Evolutionary conservation across 441 rosid species (phyloP), one percentile per base, ranked within the genome.

Genomic region (Erodium moschatum): DNA sequence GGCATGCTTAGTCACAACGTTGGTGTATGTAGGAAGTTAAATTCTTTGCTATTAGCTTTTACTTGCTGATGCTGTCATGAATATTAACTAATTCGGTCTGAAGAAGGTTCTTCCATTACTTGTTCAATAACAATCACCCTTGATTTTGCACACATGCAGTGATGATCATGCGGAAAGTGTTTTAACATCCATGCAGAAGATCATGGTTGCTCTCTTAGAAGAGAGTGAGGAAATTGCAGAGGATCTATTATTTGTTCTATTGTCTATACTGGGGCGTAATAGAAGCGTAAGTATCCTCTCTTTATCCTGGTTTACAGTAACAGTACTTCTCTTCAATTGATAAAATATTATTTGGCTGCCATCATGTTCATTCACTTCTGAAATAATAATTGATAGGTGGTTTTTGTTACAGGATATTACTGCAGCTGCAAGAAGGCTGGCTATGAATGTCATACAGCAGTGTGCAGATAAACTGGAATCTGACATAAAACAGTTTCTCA

Each of bases 111-210:
- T 38, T 63, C 10, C 31, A 6, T 68, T 46, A 11, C 46, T 19
- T 63, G 31, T 63, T 63, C 44, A 29, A 5, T 63, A 63, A 64
- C 66, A n/a, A 31, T 12, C 66, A 27, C 54, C 63, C 50, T 69
- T 66, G 60, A 61, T 72, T 66, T 66, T 46, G 63, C 69, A 67
- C 70, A 60, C 56, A 16, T 81, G 86, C 96, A 96, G 99, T 66
- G 97, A 92, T 84, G 92, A 92, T 77, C 98, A 90, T 76, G 96
- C 90, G 71, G 91, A 91, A 81, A 87, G 83, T 81, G 92, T 96
- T 79, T 69, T 89, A 24, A 79, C 90, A 44, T 92, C 99, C 68
- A 96, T 96, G 98, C 95, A 88, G 79, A 88, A 86, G 65, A 91
- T 91, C 83, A 88, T 96, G 95, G 77, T 71, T 40, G 87, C 86